Conservation (phyloP, 2,329 filamentous ascomycete species). For the Scedosporium minutisporum region DNA sequence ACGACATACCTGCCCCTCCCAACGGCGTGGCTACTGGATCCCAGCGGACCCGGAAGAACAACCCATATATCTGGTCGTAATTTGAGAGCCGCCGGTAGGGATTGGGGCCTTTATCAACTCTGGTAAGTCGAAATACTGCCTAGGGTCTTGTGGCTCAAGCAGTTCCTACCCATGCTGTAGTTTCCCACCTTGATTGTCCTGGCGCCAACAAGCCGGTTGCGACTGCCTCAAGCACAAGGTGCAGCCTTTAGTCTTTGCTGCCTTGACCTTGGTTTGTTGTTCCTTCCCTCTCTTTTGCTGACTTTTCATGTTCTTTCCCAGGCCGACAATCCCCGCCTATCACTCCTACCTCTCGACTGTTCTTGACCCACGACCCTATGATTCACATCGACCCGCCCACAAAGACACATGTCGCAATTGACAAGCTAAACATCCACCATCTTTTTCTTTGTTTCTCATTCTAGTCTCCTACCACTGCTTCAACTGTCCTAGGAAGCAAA, state of each 20-base stretch:
- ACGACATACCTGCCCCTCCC: neutral
- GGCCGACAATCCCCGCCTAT: neutral
- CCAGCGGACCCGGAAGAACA: neutral
- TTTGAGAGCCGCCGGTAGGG: neutral
- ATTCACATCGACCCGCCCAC: neutral
- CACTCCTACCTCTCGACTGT: neutral
- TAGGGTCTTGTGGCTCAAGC: neutral
- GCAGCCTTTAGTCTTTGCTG: neutral
- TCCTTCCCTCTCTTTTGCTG: neutral
- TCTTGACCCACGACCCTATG: neutral
- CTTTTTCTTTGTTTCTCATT: no score
- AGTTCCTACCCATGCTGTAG: neutral
- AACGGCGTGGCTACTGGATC: neutral
- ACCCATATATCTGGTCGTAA: neutral
- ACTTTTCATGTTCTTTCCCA: neutral
- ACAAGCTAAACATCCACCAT: no score
- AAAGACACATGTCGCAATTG: neutral
- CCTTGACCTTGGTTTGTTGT: neutral
- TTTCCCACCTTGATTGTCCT: neutral
- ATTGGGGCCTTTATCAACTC: neutral
- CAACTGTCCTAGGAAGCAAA: no score
- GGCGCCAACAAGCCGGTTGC: neutral
- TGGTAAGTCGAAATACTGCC: neutral
- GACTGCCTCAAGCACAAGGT: neutral
- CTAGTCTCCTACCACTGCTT: no score